A percentile compares a stretch with the other conserved stretches of the same genome.
phyloP scores from a whole-genome alignment of 306 rosid genomes.

The Castanea mollissima region DNA sequence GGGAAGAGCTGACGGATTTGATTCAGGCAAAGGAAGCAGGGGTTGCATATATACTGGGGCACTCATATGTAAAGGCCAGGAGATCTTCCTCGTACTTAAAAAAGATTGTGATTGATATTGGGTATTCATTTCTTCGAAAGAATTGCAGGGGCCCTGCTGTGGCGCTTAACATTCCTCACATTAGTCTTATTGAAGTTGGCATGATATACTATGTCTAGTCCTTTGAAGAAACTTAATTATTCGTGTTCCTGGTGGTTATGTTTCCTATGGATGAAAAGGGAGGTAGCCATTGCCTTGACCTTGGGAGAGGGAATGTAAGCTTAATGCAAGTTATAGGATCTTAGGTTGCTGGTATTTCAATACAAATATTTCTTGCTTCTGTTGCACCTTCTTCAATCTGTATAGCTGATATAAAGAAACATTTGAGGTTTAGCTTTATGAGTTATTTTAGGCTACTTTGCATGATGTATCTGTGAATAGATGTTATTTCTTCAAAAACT shows the following conservation, averaged over 20 bases:
- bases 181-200: conserved; percentile 86
- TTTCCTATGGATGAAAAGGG: conserved; percentile 2
- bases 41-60: conserved; percentile 84
- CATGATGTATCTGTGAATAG: too few species aligned
- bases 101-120: conserved; percentile 66
- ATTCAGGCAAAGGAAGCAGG: conserved; percentile 85
- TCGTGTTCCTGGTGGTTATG: conserved; percentile 15
- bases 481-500: too few species aligned
- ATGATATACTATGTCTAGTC: conserved; percentile 83
- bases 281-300: conserved; percentile 17
- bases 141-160: conserved; percentile 86
- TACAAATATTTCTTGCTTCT: neutral
- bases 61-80: conserved; percentile 87
- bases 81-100: conserved; percentile 67
- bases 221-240: conserved; percentile 9
- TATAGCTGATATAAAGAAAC: neutral
- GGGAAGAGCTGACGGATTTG: conserved; percentile 70
- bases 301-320: neutral
- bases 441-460: neutral
- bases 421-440: neutral
- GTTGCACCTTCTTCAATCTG: neutral
- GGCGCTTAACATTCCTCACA: conserved; percentile 88
- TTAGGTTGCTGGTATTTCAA: neutral
- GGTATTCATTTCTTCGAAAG: conserved; percentile 79
- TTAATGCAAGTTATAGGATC: neutral